Percentiles rank a stretch among this genome's conserved stretches.
Conservation (phyloP, 306 rosid species). For the Fragaria iinumae region DNA sequence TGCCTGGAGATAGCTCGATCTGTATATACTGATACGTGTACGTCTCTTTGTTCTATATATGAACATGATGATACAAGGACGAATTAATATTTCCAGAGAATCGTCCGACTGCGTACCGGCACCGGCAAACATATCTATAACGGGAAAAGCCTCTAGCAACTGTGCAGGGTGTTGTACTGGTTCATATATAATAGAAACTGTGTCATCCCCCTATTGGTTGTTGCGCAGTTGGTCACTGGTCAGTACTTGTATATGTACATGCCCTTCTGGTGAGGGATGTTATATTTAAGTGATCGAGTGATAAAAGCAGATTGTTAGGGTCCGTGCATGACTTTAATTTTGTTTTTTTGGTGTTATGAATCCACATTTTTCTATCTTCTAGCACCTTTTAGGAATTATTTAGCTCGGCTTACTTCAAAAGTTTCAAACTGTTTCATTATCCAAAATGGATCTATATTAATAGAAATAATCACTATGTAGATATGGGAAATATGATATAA, state of each 20-base stretch:
- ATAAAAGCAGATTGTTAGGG: neutral
- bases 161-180: neutral
- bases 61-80: neutral
- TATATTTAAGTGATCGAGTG: neutral
- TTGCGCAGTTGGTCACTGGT: too few species aligned
- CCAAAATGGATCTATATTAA: too few species aligned
- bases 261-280: neutral
- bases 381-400: neutral
- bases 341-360: neutral
- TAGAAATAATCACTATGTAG: too few species aligned
- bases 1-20: neutral
- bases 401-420: neutral
- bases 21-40: neutral
- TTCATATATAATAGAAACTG: too few species aligned
- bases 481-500: too few species aligned
- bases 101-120: neutral
- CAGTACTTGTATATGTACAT: neutral
- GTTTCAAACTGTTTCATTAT: neutral
- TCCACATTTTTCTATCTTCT: neutral
- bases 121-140: neutral
- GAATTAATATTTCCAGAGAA: neutral
- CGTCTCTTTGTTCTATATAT: neutral
- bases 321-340: neutral
- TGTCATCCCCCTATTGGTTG: too few species aligned
- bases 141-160: neutral